A percentile compares a stretch with the other conserved stretches of the same genome.
These are phyloP conservation scores for Wickerhamomyces sydowiorum DNA, from an alignment of 805 yeast genomes.

Conservation along the genomic window DNA sequence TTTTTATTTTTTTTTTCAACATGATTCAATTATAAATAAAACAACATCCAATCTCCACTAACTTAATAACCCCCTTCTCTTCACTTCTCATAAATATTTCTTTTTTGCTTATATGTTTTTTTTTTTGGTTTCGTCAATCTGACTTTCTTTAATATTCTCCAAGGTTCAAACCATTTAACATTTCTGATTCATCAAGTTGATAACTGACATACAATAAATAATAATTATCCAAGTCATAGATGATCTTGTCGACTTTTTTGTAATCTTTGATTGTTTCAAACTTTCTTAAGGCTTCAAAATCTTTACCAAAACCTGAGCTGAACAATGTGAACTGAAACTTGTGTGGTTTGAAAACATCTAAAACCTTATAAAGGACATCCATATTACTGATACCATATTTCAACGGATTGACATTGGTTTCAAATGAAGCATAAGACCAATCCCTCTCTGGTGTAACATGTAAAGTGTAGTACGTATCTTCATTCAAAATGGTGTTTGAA, in stretches of 20 bases:
- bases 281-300: constrained; percentile 28
- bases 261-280: constrained; percentile 39
- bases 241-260: constrained; percentile 56
- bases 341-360: constrained; percentile 66
- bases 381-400: constrained; percentile 36
- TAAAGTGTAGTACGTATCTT: constrained; percentile 68
- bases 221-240: constrained; percentile 72
- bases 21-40: constrained; percentile 5
- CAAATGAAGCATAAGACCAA: constrained; percentile 96
- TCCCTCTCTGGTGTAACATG: constrained; percentile 94
- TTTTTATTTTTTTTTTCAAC: constrained; percentile 11
- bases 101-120: not conserved
- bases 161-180: constrained; percentile 11
- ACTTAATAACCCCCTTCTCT: not conserved
- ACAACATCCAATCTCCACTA: not conserved
- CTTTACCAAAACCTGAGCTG: constrained; percentile 25
- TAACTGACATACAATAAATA: constrained; percentile 67
- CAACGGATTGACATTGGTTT: constrained; percentile 66
- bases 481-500: constrained; percentile 70
- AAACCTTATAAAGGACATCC: constrained; percentile 53
- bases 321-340: constrained; percentile 63
- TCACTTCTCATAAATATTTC: not conserved
- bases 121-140: not conserved
- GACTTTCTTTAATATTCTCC: not conserved
- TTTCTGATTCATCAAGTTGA: constrained; percentile 29